A percentile compares a stretch with the other conserved stretches of the same genome.
phyloP scores from a whole-genome alignment of 768 basidiomycete species.

The Sporobolomyces pararoseus region DNA sequence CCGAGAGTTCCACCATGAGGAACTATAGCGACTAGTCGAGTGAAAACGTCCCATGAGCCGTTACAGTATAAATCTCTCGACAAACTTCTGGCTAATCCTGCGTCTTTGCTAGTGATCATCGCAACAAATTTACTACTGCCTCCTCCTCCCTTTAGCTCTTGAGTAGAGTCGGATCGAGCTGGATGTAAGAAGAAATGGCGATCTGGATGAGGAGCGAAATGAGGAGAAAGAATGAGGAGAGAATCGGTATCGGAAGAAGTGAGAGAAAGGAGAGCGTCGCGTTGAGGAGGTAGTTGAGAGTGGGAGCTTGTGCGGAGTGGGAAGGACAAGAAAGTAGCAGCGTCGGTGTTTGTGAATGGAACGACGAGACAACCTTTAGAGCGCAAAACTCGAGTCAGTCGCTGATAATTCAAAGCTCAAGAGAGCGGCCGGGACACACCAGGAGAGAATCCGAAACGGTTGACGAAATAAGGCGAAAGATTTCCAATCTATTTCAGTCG shows the following conservation, averaged over 20 bases:
- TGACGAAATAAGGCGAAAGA: conserved; percentile 25
- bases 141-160: background rate
- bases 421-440: background rate
- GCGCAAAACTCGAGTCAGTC: background rate
- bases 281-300: background rate
- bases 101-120: conserved; percentile 14
- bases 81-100: conserved; percentile 22
- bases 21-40: conserved; percentile 9
- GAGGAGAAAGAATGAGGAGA: background rate
- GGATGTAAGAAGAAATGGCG: background rate
- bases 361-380: conserved; percentile 26
- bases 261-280: conserved; percentile 34
- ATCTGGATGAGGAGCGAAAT: conserved; percentile 3
- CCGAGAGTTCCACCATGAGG: conserved; percentile 37
- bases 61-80: conserved; percentile 35
- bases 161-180: background rate
- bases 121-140: conserved; percentile 10
- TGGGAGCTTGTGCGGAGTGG: conserved; percentile 2
- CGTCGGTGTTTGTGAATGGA: conserved; percentile 16
- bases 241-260: conserved; percentile 14
- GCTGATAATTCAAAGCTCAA: too few species aligned
- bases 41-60: conserved; percentile 33
- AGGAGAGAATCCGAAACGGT: conserved; percentile 30
- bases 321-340: conserved; percentile 28
- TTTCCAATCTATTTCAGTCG: conserved; percentile 23